Conservation (phyloP, 2,329 filamentous ascomycete species). For the Pseudogymnoascus sp. region DNA sequence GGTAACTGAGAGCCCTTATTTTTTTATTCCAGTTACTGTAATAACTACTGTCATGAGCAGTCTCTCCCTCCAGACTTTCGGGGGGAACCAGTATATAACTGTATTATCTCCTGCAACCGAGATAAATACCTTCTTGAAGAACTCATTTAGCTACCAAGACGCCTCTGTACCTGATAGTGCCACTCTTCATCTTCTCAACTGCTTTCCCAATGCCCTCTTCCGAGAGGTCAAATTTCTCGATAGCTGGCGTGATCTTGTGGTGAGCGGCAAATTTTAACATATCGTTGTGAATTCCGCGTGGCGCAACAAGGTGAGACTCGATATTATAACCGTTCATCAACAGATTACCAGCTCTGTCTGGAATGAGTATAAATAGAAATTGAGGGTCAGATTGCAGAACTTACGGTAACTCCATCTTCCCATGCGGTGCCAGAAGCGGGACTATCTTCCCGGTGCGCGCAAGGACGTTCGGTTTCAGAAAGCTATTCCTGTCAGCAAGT, state of each 20-base stretch:
- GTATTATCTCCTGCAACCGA: neutral
- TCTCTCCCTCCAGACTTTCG: too few relatives aligned
- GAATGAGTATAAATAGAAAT: neutral
- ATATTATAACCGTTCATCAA: slow-evolving; percentile 16
- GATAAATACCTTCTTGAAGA: neutral
- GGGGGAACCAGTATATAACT: neutral
- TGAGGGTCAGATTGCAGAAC: neutral
- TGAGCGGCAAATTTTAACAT: slow-evolving; percentile 18
- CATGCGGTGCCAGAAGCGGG: slow-evolving; percentile 30
- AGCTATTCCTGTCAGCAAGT: neutral
- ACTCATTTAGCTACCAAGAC: slow-evolving; percentile 11
- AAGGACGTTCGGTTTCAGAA: slow-evolving; percentile 27
- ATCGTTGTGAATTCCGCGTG: slow-evolving; percentile 12
- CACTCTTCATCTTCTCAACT: slow-evolving; percentile 14
- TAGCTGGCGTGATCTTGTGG: slow-evolving; percentile 13
- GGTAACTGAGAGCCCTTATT: too few relatives aligned
- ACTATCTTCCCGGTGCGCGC: slow-evolving; percentile 40
- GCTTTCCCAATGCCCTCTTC: slow-evolving; percentile 12
- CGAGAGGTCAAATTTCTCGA: slow-evolving; percentile 15
- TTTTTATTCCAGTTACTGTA: too few relatives aligned
- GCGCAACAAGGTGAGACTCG: slow-evolving; percentile 14
- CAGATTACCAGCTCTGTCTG: neutral
- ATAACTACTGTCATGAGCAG: too few relatives aligned
- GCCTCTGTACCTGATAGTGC: slow-evolving; percentile 16
- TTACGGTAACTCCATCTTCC: slow-evolving; percentile 15